phyloP scores from a whole-genome alignment of 2,329 filamentous ascomycete species.

The Verticillium tricorpus region DNA sequence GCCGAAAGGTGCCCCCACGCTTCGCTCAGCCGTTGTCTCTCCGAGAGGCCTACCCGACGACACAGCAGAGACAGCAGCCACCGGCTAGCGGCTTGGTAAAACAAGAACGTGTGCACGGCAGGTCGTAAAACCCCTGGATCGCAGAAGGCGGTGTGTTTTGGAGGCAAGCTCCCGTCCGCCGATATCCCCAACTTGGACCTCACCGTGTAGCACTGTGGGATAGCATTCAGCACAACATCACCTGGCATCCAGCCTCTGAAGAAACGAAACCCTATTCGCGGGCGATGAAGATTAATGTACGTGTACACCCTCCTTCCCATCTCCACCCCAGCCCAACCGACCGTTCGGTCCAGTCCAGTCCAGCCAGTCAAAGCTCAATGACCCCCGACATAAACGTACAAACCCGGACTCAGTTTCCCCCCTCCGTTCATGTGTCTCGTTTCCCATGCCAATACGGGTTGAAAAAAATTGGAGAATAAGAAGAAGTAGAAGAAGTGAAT shows the following conservation, averaged over 20 bases:
- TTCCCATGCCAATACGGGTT: background rate
- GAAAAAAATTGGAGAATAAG: background rate
- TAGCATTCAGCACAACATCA: background rate
- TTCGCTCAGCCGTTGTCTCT: too few relatives aligned
- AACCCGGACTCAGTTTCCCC: background rate
- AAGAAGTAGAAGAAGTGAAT: background rate
- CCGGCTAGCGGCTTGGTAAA: background rate
- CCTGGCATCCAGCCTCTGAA: background rate
- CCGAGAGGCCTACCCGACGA: background rate
- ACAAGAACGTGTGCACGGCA: background rate
- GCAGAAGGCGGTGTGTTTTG: too few relatives aligned
- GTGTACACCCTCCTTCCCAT: background rate
- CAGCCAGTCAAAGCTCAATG: background rate
- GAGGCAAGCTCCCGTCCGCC: too few relatives aligned
- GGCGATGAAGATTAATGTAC: background rate
- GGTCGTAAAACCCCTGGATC: too few relatives aligned
- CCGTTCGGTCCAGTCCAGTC: background rate
- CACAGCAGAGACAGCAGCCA: background rate
- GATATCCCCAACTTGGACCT: too few relatives aligned
- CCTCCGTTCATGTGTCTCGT: slow-evolving; percentile 2
- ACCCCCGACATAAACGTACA: background rate
- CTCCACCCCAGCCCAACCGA: background rate
- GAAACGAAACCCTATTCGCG: background rate
- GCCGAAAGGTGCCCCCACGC: too few relatives aligned
- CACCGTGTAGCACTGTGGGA: too few relatives aligned